A percentile compares a stretch with the other conserved stretches of the same genome.
phyloP scores from a whole-genome alignment of 73 alveolate species.

The Paramecium biaurelia region DNA sequence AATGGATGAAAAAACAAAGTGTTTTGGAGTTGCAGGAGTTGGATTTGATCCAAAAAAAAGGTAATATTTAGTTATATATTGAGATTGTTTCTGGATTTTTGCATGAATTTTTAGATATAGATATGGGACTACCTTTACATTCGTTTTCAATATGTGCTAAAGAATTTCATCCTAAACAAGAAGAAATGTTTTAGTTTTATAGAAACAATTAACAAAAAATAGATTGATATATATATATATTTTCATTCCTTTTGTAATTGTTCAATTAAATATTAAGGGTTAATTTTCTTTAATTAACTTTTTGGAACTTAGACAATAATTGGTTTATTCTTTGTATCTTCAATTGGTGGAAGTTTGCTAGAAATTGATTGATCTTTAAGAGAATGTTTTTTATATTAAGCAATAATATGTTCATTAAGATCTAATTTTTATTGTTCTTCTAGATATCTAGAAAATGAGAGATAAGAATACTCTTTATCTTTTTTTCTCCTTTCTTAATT shows the following conservation, averaged over 20 bases:
- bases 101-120: slow-evolving; percentile 77
- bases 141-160: slow-evolving; percentile 93
- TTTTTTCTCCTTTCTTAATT: not conserved
- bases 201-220: not conserved
- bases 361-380: not conserved
- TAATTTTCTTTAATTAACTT: slow-evolving; percentile 29
- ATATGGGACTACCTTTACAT: slow-evolving; percentile 96
- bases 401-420: not conserved
- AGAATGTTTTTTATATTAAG: not conserved
- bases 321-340: slow-evolving; percentile 26
- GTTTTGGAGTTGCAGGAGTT: slow-evolving; percentile 94
- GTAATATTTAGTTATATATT: not conserved
- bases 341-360: not conserved
- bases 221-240: not conserved
- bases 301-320: not conserved
- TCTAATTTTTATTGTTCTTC: not conserved
- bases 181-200: slow-evolving; percentile 77
- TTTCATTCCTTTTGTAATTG: not conserved
- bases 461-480: not conserved
- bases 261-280: not conserved
- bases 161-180: slow-evolving; percentile 83
- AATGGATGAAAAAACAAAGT: slow-evolving; percentile 73
- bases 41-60: slow-evolving; percentile 84
- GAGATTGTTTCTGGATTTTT: slow-evolving; percentile 76
- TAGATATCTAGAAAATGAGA: not conserved